phyloP scores from a whole-genome alignment of 106 monocot genomes.

The Allium cepa region DNA sequence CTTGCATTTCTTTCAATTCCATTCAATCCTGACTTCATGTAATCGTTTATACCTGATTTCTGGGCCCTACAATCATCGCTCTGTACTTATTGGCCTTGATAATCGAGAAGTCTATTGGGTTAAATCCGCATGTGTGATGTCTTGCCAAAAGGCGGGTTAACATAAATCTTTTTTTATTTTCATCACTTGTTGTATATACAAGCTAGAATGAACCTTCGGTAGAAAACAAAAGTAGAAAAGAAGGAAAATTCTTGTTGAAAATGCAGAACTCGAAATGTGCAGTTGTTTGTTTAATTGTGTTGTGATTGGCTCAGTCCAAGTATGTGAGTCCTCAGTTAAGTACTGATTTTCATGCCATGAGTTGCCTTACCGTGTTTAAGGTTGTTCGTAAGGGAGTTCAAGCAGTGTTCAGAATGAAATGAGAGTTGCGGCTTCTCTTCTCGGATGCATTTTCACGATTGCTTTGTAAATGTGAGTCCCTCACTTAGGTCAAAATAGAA shows the following conservation, averaged over 20 bases:
- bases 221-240: not conserved
- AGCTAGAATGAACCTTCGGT: not conserved
- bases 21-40: too few species aligned
- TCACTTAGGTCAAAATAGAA: too few species aligned
- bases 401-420: constrained; percentile 37
- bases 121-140: too few species aligned
- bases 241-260: not conserved
- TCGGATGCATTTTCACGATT: constrained; percentile 73
- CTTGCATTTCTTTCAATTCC: too few species aligned
- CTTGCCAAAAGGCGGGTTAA: too few species aligned
- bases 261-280: constrained; percentile 2
- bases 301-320: constrained; percentile 2
- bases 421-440: constrained; percentile 63
- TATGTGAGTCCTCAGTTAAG: constrained; percentile 28
- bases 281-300: constrained; percentile 6
- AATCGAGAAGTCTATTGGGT: too few species aligned
- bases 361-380: constrained; percentile 36
- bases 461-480: constrained; percentile 58
- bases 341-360: constrained; percentile 36
- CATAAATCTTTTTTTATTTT: not conserved
- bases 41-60: too few species aligned
- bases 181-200: not conserved
- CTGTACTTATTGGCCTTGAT: too few species aligned
- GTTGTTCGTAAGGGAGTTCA: constrained; percentile 26
- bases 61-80: too few species aligned